Evolutionary conservation across 2,329 filamentous ascomycete genomes (phyloP), one percentile per base, ranked within the genome.

Genomic region (Claviceps citrina): DNA sequence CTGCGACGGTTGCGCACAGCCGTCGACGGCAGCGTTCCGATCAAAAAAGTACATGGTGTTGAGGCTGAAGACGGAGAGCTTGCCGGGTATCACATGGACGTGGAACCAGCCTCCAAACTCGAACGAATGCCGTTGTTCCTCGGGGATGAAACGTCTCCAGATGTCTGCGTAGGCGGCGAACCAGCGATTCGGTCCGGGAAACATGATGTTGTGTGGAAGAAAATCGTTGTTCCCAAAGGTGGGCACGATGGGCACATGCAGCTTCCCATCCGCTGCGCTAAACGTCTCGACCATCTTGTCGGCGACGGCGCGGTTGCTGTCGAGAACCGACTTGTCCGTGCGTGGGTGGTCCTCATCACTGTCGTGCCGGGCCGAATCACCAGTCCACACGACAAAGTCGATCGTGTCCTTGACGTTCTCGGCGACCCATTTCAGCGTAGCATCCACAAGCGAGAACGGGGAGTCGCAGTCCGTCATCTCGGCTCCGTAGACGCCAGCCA

Each of bases 201-300:
- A 67, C 57, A 98, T 78, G 54, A 96, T 93, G 53, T 98, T 98
- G 63, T 98, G 91, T 1, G 91, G 91, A 44, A 95, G 75, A 43
- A 98, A 87, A 54, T 98, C 91, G 60, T 98, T 98, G 64, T 98
- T 98, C 44, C 91, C 91, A 49, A 95, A 79, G 0, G 80, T 95
- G 0, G 91, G 87, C 16, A 98, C 70, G 24, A 96, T 75, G 4
- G 91, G 89, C 4, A 96, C 71, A 10, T 69, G 60, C 43, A 86
- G 71, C 30, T 47, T 47, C 42, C 75, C 73, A 40, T 73, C 65
- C 26, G 66, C 64, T n/a, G 66, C 67, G 31, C 71, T 65, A 28
- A 95, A 94, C 8, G 82, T 68, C 16, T 86, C 73, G 35, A 71
- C 62, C 58, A 96, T 84, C 57, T 84, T 84, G 50, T 77, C 63